Base-by-base conservation (phyloP, 306 rosid genomes). In the Adenanthera pavonina region DNA sequence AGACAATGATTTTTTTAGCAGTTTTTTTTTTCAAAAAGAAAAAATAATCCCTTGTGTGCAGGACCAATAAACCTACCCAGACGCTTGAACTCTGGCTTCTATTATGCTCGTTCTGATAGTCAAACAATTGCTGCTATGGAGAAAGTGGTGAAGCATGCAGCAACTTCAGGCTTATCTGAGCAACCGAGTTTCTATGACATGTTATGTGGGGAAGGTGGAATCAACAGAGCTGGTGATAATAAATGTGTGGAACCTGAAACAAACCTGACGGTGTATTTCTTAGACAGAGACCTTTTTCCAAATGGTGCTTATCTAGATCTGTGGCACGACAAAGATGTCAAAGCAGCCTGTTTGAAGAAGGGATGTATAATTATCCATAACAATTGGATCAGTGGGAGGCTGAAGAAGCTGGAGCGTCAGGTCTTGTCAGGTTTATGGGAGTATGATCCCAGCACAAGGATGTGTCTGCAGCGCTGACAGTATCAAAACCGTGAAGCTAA, bases 1-100 rank as follows among this genome's bases (percentile, higher is more conserved):
- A 57, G 46, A 67, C 8, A 20, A 43, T 67, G 57, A 71, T 20
- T 5, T 75, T 69, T 60, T 6, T 30, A 46, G 53, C 5, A 34
- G 14, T 35, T 76, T 56, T 56, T 54, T 56, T 7, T 19, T 34
- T 51, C 43, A 46, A 11, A 6, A 17, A n/a, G n/a, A 7, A 54
- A n/a, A 54, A 8, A 65, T 44, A 19, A 69, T 79, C 66, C 38
- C 43, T 9, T 51, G 34, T 75, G 35, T 74, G 90, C 94, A 72
- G 96, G 94, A 80, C 91, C 98, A 69, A 87, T 91, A 78, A 95
- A 95, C 87, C 75, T 90, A 56, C 99, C 99, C 3, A 91, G 99
- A 82, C 95, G 99, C 83, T 85, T 95, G 90, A 95, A 95, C 92
- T 95, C 98, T 16, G 98, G 99, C 80, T 93, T 95, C 88, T 95